phyloP scores from a whole-genome alignment of 805 yeast genomes.

The Geotrichum ghanense region DNA sequence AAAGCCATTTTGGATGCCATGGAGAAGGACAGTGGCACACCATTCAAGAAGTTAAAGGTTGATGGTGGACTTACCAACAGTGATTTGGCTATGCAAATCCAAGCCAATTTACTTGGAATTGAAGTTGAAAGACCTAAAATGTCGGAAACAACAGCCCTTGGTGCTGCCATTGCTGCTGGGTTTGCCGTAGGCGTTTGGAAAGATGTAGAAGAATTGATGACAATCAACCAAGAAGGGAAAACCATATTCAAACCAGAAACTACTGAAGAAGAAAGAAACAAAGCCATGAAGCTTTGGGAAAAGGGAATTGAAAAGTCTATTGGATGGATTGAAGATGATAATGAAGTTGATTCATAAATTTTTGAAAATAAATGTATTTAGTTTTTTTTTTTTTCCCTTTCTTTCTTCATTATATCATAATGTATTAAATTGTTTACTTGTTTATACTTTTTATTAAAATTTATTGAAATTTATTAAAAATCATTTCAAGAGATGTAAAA shows the following conservation, averaged over 20 bases:
- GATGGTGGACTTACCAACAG: constrained; percentile 96
- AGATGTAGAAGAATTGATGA: constrained; percentile 53
- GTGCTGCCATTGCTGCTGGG: constrained; percentile 95
- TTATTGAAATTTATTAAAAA: no score
- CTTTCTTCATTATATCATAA: no score
- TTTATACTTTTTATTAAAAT: no score
- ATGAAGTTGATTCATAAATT: no score
- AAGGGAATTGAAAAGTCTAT: constrained; percentile 69
- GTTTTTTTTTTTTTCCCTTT: no score
- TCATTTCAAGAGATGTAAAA: no score
- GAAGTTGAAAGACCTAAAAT: constrained; percentile 70
- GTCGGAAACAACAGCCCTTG: constrained; percentile 88
- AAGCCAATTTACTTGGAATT: constrained; percentile 84
- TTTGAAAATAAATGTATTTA: no score
- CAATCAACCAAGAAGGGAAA: constrained; percentile 18
- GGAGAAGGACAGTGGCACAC: constrained; percentile 71
- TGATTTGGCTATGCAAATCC: constrained; percentile 85
- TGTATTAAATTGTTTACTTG: no score
- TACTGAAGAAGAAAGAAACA: constrained; percentile 47
- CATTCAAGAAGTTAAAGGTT: constrained; percentile 39
- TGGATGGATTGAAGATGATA: constrained; percentile 64
- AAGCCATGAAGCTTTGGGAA: constrained; percentile 69
- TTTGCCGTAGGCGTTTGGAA: constrained; percentile 63
- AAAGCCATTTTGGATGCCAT: constrained; percentile 83
- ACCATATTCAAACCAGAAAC: constrained; percentile 25